Base-by-base conservation (phyloP, 1,284 basidiomycete genomes). In the Fistulina hepatica region DNA sequence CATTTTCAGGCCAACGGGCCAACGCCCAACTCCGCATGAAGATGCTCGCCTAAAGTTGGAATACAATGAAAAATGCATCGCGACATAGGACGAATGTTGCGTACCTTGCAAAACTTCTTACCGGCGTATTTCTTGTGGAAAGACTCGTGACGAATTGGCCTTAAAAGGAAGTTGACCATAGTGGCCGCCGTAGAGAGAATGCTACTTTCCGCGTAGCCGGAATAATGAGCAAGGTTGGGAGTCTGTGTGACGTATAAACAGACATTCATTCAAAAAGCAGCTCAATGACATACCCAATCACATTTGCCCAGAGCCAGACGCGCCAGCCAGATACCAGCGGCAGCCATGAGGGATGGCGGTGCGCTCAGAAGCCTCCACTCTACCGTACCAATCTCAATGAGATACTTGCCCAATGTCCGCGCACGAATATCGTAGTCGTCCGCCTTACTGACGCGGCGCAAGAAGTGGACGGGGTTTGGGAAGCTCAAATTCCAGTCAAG, bases 401-500 rank as follows among this genome's bases (percentile, higher is more conserved):
- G 67, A 59, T 83, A 92, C 59, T 94, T 95, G 41, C 81, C 88
- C 8, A 93, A 70, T 1, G 89, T 92, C 44, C 89, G 67, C 5
- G 78, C 80, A 55, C 86, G 77, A 37, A 89, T 76, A 52, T 94
- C 86, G 57, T 91, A 92, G 44, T 83, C 79, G 52, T 95, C 91
- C 8, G 91, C 91, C 60, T 93, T 94, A 57, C 83, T 88, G 44
- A 89, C 78, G 39, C 88, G 70, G 27, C 91, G 69, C 34, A 95
- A 66, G 66, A 89, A 97, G 55, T 90, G 81, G 60, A 95, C 83
- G 2, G 91, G 90, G 52, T 89, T 92, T 25, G 92, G 88, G 56
- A 81, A 91, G 45, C 78, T 80, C 44, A 95, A 56, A 57, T 92
- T 83, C 70, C 85, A 97, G 34, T 83, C 74, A 39, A 95, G 68